Evolutionary conservation across 768 basidiomycete species (phyloP).

Genomic region (Rhizopogon salebrosus): DNA sequence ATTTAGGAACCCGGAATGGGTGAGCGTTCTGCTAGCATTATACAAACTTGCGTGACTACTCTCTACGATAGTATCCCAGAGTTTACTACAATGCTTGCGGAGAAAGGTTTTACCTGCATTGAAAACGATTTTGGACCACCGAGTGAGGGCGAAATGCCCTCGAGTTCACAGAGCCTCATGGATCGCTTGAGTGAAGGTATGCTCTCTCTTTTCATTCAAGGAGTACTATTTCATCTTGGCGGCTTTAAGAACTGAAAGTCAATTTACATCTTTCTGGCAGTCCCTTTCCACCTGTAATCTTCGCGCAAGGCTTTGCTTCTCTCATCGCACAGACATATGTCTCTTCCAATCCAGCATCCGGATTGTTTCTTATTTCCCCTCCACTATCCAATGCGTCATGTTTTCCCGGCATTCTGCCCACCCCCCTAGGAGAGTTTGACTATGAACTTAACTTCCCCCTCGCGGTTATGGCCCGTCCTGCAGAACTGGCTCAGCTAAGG

Average conservation of each 20-base stretch:
- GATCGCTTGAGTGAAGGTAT: constrained; percentile 27
- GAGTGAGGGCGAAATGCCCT: background rate
- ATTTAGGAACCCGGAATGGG: constrained; percentile 33
- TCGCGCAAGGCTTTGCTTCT: constrained; percentile 43
- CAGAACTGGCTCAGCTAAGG: constrained; percentile 30
- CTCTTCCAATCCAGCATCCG: constrained; percentile 60
- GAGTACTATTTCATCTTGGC: background rate
- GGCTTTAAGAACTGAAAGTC: constrained; percentile 33
- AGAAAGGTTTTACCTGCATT: constrained; percentile 46
- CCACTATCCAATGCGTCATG: constrained; percentile 38
- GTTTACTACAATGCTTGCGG: constrained; percentile 36
- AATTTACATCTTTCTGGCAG: constrained; percentile 38
- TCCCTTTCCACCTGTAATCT: constrained; percentile 55
- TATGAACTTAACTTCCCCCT: constrained; percentile 63
- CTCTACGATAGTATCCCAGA: constrained; percentile 25
- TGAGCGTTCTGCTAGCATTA: constrained; percentile 14
- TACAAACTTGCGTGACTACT: background rate
- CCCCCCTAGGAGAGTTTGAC: constrained; percentile 44
- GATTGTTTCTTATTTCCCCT: constrained; percentile 56
- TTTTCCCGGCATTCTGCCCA: constrained; percentile 25
- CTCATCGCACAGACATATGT: constrained; percentile 65
- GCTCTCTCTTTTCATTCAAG: background rate
- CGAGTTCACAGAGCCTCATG: constrained; percentile 27
- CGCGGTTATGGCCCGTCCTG: constrained; percentile 38
- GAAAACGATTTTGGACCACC: constrained; percentile 35